A percentile compares a stretch with the other conserved stretches of the same genome.
These are phyloP conservation scores for Castanospermum australe DNA, from an alignment of 306 rosid species.

Conservation along the genomic window DNA sequence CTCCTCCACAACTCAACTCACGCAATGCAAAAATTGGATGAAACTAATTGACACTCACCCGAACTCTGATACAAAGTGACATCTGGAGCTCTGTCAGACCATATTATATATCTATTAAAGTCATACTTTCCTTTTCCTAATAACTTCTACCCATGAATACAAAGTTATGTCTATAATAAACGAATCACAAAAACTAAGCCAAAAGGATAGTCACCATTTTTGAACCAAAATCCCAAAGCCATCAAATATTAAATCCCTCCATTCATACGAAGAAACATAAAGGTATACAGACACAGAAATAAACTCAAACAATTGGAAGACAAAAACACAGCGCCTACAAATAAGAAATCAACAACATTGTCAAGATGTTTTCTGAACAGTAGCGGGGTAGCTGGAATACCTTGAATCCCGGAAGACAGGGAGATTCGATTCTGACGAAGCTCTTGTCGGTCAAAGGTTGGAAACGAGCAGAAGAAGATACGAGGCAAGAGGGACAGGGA, in stretches of 20 bases:
- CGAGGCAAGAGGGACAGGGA: constrained; percentile 43
- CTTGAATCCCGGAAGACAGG: constrained; percentile 38
- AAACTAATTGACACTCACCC: neutral
- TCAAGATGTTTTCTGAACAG: neutral
- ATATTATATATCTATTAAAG: neutral
- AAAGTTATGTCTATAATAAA: neutral
- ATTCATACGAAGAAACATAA: neutral
- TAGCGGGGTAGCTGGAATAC: constrained; percentile 27
- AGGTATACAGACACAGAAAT: neutral
- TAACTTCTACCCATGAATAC: neutral
- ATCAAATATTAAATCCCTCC: neutral
- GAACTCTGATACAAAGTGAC: neutral
- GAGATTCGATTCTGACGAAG: constrained; percentile 24
- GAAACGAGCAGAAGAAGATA: constrained; percentile 50
- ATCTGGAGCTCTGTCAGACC: neutral
- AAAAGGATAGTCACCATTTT: neutral
- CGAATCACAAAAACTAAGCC: neutral
- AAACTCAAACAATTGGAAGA: neutral
- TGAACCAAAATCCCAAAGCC: neutral
- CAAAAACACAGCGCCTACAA: neutral
- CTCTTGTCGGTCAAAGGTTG: constrained; percentile 34
- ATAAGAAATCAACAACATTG: neutral
- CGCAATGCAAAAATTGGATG: neutral
- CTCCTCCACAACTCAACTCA: neutral
- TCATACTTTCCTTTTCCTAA: neutral